Base-by-base conservation (phyloP, 495 filamentous ascomycete species). In the Hypomontagnella submonticulosa region DNA sequence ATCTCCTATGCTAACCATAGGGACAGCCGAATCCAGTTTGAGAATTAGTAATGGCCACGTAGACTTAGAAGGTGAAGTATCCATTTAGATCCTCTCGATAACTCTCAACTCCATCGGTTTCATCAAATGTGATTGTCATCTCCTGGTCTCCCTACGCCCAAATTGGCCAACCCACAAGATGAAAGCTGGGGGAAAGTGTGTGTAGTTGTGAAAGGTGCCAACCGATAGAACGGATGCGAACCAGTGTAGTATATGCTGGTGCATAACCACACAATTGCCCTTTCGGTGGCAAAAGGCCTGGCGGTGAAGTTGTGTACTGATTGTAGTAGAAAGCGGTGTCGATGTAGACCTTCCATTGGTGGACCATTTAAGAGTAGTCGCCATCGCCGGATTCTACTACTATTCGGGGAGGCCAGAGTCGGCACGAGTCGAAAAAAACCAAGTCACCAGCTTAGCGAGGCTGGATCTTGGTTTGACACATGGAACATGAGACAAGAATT, bases 401-500 rank as follows among this genome's bases (percentile, higher is more conserved):
- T 41, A 51, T 37, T 43, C 20, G 27, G 49, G 36, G 48, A 42
- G 40, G 19, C 42, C 16, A 20, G 44, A 40, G 11, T 54, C 46
- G 57, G 41, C 16, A 27, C 18, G 49, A 38, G 15, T 40, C 11
- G 34, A 44, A 58, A 52, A 53, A 55, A 40, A 42, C 47, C 57
- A 54, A 47, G 44, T 36, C 49, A 20, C 23, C n/a, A 16, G 42
- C 41, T 36, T 41, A 36, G 10, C 12, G 11, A 54, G 23, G 41
- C 30, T 27, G 23, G 42, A 27, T 15, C 40, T 48, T 10, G 16
- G 16, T 61, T 57, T 36, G 20, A 47, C 47, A 57, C 40, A 46
- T 30, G 18, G 34, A 52, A 68, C 20, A 58, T 54, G 43, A 46
- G 40, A 49, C 40, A 23, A 57, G 46, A 57, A 63, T 63, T 59